These are phyloP conservation scores for Aureobasidium zeae DNA, from an alignment of 2,329 filamentous ascomycete species.

Conservation along the genomic window DNA sequence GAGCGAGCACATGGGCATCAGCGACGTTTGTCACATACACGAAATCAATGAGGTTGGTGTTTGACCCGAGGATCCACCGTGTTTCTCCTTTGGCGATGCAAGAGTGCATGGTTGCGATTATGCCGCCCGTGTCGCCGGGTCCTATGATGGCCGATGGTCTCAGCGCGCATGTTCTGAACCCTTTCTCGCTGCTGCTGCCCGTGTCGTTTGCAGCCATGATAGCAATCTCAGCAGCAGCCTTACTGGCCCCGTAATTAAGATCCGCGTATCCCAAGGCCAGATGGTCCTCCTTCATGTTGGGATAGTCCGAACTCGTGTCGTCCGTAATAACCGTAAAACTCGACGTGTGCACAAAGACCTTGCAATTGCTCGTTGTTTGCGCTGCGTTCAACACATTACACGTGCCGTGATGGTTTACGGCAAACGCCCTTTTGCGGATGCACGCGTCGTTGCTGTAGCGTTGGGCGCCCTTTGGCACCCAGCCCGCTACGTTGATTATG, in stretches of 20 bases:
- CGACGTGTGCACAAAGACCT: conserved; percentile 82
- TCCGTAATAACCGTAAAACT: conserved; percentile 82
- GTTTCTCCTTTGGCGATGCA: conserved; percentile 61
- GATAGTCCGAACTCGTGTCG: conserved; percentile 60
- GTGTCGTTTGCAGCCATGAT: conserved; percentile 65
- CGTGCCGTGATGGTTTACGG: conserved; percentile 85
- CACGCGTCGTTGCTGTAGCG: conserved; percentile 33
- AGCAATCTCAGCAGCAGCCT: conserved; percentile 72
- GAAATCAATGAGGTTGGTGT: conserved; percentile 61
- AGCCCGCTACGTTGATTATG: conserved; percentile 77
- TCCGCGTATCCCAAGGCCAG: conserved; percentile 67
- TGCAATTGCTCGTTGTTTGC: conserved; percentile 54
- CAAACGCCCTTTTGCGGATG: conserved; percentile 54
- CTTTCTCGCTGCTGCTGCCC: too few species aligned
- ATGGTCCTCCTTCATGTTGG: conserved; percentile 76
- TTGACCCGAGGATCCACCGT: conserved; percentile 70
- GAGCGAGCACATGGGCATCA: conserved; percentile 75
- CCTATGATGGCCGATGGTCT: conserved; percentile 87
- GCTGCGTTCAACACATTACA: conserved; percentile 66
- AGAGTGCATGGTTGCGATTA: conserved; percentile 63
- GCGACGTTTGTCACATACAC: conserved; percentile 61
- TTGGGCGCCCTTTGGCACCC: conserved; percentile 30
- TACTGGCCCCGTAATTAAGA: conserved; percentile 79
- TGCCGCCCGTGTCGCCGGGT: conserved; percentile 66
- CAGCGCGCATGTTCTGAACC: conserved; percentile 72